Evolutionary conservation across 1,284 basidiomycete species (phyloP), one percentile per base, ranked within the genome.

Genomic region (Schizopora paradoxa): DNA sequence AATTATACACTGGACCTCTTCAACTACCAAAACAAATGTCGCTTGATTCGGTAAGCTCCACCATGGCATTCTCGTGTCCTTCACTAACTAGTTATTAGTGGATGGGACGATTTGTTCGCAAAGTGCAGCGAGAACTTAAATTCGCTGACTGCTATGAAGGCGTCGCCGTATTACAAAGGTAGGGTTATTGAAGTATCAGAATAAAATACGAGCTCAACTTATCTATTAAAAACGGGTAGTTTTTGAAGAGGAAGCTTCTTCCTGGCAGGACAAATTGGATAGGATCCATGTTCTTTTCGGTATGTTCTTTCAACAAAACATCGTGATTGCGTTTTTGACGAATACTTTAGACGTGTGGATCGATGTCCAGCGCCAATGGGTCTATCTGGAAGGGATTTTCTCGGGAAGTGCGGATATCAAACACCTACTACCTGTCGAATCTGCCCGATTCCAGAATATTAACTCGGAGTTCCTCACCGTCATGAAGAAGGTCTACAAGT

Each of bases 401-500:
- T 91, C 92, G n/a, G 93, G 94, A 33, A 97, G 92, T 57, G 93
- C 92, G 19, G 94, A 97, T 61, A 97, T 95, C 79, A 98, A 92
- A 66, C 96, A 99, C 65, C 82, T 99, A 14, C 81, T 99, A 5
- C 97, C 97, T 0, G 89, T 97, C 50, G 97, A 99, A 68, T 94
- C 85, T 58, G 84, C 91, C 27, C 89, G 96, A 27, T 99, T 99
- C 72, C 88, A 91, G 63, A 98, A 94, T 68, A 99, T 99, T 77
- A 98, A 99, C 66, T 83, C 91, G 36, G 96, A 99, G 63, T 99
- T 99, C 70, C 73, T 99, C 46, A 85, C 91, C 0, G 91, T 98
- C 54, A 98, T 99, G 94, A 98, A 98, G 73, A 96, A 95, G 66
- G 96, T 99, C 51, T 93, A 94, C 79, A 99, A 99, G 68, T 97